phyloP scores from a whole-genome alignment of 805 yeast genomes.

The Starmerella bacillaris region DNA sequence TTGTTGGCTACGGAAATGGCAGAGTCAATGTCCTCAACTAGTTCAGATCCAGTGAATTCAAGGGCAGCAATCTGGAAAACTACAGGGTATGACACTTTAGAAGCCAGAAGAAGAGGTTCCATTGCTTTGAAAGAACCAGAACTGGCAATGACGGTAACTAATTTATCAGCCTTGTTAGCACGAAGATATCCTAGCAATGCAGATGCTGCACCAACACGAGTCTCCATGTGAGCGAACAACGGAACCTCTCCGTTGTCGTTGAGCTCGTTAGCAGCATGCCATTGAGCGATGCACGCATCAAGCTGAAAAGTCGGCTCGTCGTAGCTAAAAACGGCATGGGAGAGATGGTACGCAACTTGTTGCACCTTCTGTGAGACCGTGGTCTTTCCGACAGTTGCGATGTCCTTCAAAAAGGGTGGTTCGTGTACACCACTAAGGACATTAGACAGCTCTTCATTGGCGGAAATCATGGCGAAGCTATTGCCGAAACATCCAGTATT shows the following conservation, averaged over 20 bases:
- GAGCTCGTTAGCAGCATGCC: constrained; percentile 32
- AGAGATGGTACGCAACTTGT: constrained; percentile 21
- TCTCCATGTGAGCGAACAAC: constrained; percentile 36
- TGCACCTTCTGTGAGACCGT: constrained; percentile 18
- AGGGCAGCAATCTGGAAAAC: constrained; percentile 61
- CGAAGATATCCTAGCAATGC: constrained; percentile 50
- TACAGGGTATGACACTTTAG: constrained; percentile 5
- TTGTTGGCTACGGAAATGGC: constrained; percentile 45
- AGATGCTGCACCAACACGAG: constrained; percentile 70
- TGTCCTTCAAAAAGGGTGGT: constrained; percentile 4
- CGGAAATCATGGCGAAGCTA: no score
- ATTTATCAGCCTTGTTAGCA: constrained; percentile 1
- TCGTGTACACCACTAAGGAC: constrained; percentile 9
- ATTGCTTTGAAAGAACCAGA: constrained; percentile 51
- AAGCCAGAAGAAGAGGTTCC: constrained; percentile 33
- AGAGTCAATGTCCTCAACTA: constrained; percentile 46
- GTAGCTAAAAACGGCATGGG: constrained; percentile 33
- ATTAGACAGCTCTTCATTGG: no score
- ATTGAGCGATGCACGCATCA: constrained; percentile 39
- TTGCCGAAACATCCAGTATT: no score
- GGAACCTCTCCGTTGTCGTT: constrained; percentile 47
- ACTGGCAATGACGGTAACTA: constrained; percentile 38
- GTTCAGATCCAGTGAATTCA: constrained; percentile 39
- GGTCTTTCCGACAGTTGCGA: constrained; percentile 5
- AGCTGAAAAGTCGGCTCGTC: constrained; percentile 45